A percentile compares a stretch with the other conserved stretches of the same genome.
These are phyloP conservation scores for Pseudocercospora crystallina DNA, from an alignment of 2,329 filamentous ascomycete genomes.

Conservation along the genomic window DNA sequence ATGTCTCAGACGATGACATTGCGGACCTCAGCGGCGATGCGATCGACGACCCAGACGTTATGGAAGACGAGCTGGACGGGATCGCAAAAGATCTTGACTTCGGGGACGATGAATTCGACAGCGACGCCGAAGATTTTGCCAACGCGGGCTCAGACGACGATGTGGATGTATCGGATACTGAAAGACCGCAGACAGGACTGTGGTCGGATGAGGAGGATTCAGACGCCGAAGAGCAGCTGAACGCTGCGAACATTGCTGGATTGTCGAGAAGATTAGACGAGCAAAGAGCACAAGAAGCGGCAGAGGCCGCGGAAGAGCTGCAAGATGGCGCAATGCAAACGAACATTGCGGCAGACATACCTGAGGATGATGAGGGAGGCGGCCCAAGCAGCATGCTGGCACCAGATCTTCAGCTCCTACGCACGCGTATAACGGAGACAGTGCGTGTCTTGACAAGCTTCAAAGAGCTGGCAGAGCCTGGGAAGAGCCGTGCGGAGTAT, in stretches of 20 bases:
- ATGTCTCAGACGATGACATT: slow-evolving; percentile 36
- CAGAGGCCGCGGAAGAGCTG: slow-evolving; percentile 80
- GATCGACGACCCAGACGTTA: slow-evolving; percentile 40
- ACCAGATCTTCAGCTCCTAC: slow-evolving; percentile 84
- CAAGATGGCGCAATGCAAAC: slow-evolving; percentile 85
- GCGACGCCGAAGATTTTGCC: slow-evolving; percentile 35
- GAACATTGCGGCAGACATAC: slow-evolving; percentile 77
- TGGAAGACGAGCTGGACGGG: slow-evolving; percentile 50
- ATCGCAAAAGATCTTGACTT: slow-evolving; percentile 33
- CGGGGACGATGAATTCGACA: slow-evolving; percentile 34
- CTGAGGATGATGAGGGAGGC: slow-evolving; percentile 61
- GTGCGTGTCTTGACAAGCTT: slow-evolving; percentile 90
- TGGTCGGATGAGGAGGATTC: slow-evolving; percentile 94
- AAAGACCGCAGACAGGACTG: slow-evolving; percentile 57
- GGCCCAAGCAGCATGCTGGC: slow-evolving; percentile 64
- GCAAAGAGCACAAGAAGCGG: slow-evolving; percentile 73
- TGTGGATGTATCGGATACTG: slow-evolving; percentile 66
- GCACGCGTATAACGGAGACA: slow-evolving; percentile 87
- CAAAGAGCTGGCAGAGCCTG: slow-evolving; percentile 73
- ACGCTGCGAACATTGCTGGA: slow-evolving; percentile 92
- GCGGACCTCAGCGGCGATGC: slow-evolving; percentile 31
- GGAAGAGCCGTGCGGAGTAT: slow-evolving; percentile 83
- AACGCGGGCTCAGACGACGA: slow-evolving; percentile 43
- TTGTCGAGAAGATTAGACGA: slow-evolving; percentile 81
- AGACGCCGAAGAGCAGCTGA: slow-evolving; percentile 85